Evolutionary conservation across 352 stramenopile genomes (phyloP).

Genomic region (Phytophthora palmivora): DNA sequence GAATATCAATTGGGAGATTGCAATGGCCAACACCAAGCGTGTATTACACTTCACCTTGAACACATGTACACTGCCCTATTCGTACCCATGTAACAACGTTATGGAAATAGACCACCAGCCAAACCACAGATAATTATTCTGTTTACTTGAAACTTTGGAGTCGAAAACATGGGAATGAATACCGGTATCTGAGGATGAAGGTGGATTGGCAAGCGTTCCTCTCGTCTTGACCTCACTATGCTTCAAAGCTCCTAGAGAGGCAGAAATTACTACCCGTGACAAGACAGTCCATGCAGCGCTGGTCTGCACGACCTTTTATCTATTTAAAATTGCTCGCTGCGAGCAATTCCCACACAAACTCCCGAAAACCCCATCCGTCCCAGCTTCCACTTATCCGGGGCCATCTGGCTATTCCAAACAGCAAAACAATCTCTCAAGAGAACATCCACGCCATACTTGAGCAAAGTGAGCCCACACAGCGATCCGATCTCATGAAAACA

Average conservation of each 20-base stretch:
- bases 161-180: too few relatives aligned
- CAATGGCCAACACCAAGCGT: conserved; percentile 10
- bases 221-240: conserved; percentile 27
- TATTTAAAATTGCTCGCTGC: not conserved
- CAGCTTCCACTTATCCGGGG: conserved; percentile 35
- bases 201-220: conserved; percentile 23
- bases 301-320: not conserved
- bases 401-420: conserved; percentile 31
- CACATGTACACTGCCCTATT: conserved; percentile 5
- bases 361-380: conserved; percentile 28
- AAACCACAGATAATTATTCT: not conserved
- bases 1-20: not conserved
- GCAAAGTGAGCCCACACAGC: conserved; percentile 13
- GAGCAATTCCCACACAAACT: conserved; percentile 32
- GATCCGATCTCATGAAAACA: conserved; percentile 44
- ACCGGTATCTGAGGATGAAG: not conserved
- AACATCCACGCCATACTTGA: conserved; percentile 29
- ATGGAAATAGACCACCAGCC: not conserved
- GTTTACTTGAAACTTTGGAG: not conserved
- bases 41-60: conserved; percentile 13
- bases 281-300: conserved; percentile 25
- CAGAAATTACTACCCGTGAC: conserved; percentile 30
- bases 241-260: conserved; percentile 26
- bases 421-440: conserved; percentile 30
- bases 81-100: not conserved